Evolutionary conservation across 2,329 filamentous ascomycete species (phyloP), one percentile per base, ranked within the genome.

Genomic region (Endothia cerciana): DNA sequence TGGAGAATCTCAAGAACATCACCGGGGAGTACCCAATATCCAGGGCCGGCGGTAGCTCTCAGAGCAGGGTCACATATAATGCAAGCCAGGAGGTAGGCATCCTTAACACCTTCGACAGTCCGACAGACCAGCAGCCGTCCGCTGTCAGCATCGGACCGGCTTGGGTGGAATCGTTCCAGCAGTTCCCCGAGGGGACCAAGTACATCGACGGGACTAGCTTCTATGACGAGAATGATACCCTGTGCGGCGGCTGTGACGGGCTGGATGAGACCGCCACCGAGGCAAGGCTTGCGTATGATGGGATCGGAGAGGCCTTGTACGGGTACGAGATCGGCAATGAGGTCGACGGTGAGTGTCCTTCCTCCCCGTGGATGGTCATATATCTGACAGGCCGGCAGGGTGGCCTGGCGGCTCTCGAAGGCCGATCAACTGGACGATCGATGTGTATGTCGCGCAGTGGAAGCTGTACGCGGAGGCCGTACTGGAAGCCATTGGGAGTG

Each of bases 41-140:
- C 45, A 47, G 67, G 66, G 58, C 74, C 68, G 41, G 74, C 71
- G 15, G 71, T 71, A 43, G 55, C n/a, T 60, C 63, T 2, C 56
- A 57, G 13, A 64, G 55, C 13, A 49, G 59, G n/a, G 63, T 40
- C 7, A 40, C 51, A 17, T 64, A 60, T 36, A 64, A 64, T 47
- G 63, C 63, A 17, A 60, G 56, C 45, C 56, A 64, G 38, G 38
- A 53, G 7, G 22, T 43, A 17, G 56, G 56, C 45, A 40, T 64
- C 4, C 36, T 60, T 36, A 64, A 64, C 63, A 36, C 30, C 28
- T 64, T 57, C n/a, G 49, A 60, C 13, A 49, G 56, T 8, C 51
- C 63, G 11, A 51, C 47, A 51, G 47, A 51, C 47, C n/a, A 64
- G 53, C 62, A 64, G 62, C 62, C 62, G 22, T 59, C 53, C 55